Percentiles rank a stretch among this genome's conserved stretches.
phyloP scores from a whole-genome alignment of 192 early-diverging fungal species.

The Lobosporangium transversale region DNA sequence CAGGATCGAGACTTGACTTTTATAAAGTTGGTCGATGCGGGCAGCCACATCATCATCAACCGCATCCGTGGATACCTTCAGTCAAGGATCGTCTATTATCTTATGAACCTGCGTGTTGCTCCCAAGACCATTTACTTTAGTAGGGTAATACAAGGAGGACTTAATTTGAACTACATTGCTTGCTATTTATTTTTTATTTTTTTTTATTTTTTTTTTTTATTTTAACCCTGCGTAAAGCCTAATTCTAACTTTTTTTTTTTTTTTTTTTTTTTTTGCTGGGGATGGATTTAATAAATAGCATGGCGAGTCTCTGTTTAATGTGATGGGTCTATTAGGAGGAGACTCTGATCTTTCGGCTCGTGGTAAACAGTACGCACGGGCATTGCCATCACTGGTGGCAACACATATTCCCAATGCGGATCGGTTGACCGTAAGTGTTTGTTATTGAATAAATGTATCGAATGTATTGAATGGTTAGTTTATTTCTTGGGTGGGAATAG shows the following conservation, averaged over 20 bases:
- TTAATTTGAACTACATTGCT: no score
- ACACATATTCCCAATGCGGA: slow-evolving; percentile 75
- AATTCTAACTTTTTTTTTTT: background rate
- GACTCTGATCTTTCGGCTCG: slow-evolving; percentile 90
- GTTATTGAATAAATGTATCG: background rate
- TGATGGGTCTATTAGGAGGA: slow-evolving; percentile 92
- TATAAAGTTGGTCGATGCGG: slow-evolving; percentile 97
- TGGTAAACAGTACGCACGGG: slow-evolving; percentile 85
- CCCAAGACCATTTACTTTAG: slow-evolving; percentile 93
- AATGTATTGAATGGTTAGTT: no score
- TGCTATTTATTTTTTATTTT: slow-evolving; percentile 13
- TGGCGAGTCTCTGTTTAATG: slow-evolving; percentile 95
- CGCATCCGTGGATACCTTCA: slow-evolving; percentile 95
- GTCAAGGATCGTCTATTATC: slow-evolving; percentile 95
- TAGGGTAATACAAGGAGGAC: no score
- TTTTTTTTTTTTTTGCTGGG: no score
- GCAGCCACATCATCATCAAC: slow-evolving; percentile 91
- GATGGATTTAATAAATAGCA: no score
- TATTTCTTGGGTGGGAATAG: no score
- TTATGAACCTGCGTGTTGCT: slow-evolving; percentile 98
- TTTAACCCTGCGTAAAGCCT: background rate
- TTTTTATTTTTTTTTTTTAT: background rate
- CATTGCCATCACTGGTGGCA: slow-evolving; percentile 83
- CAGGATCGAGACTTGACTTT: slow-evolving; percentile 67
- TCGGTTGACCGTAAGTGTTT: slow-evolving; percentile 65